Conservation (phyloP, 1,284 basidiomycete species). For the Limonomyces culmigenus region DNA sequence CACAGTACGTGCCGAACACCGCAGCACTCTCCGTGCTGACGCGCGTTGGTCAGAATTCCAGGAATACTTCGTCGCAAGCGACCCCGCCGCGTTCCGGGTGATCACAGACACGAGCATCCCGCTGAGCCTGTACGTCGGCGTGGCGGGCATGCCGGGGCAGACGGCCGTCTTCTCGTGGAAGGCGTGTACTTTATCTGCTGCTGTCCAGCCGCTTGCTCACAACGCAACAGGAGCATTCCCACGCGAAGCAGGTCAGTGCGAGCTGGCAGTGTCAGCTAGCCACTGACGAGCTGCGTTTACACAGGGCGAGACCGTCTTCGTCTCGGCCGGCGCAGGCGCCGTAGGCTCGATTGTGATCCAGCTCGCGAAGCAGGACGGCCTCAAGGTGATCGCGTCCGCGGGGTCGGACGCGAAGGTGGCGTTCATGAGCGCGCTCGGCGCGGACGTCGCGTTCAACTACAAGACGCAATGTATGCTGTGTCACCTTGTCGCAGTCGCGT, state of each 20-base stretch:
- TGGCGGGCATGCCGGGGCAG: slow-evolving; percentile 18
- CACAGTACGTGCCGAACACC: neutral
- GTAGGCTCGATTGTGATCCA: slow-evolving; percentile 23
- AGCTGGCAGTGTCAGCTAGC: neutral
- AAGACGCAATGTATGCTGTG: slow-evolving; percentile 23
- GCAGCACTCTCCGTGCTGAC: neutral
- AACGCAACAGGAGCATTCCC: slow-evolving; percentile 8
- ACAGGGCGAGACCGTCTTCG: slow-evolving; percentile 11
- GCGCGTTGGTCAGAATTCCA: slow-evolving; percentile 8
- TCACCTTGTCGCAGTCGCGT: neutral
- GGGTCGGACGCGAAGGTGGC: slow-evolving; percentile 54
- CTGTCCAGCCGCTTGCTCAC: too few relatives aligned
- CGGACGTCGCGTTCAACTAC: slow-evolving; percentile 64
- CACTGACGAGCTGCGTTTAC: neutral
- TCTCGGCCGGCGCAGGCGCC: slow-evolving; percentile 8
- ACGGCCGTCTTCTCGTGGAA: neutral
- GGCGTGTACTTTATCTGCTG: too few relatives aligned
- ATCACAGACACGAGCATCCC: slow-evolving; percentile 13
- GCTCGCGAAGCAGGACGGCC: slow-evolving; percentile 43
- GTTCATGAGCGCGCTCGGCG: slow-evolving; percentile 45
- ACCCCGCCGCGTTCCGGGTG: slow-evolving; percentile 5
- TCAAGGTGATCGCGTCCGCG: slow-evolving; percentile 59
- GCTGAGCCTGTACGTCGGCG: slow-evolving; percentile 16
- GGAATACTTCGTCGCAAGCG: slow-evolving; percentile 9
- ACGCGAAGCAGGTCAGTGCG: slow-evolving; percentile 7